Base-by-base conservation (phyloP, 495 filamentous ascomycete genomes). In the Pyrenopolyporus hunteri region DNA sequence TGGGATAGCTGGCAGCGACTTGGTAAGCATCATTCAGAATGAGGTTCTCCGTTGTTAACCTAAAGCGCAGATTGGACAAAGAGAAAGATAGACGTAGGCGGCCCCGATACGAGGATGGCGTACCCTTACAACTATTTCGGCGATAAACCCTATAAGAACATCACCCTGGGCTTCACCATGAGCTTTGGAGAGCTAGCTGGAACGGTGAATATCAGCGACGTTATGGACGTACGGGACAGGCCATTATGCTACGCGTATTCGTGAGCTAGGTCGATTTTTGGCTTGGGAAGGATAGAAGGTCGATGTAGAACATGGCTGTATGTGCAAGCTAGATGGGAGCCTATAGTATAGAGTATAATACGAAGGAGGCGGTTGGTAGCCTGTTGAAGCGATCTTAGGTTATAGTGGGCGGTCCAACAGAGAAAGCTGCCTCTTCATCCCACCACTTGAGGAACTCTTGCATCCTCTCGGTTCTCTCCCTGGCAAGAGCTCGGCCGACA, bases 391-490 rank as follows among this genome's bases (percentile, higher is more conserved):
- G 16, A 16, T 56, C 25, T 47, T 26, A 51, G 36, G 46, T 19
- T 9, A 14, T 19, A 26, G 9, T 4, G 0, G 37, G 23, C 6
- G 37, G 35, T 13, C 39, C 51, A 16, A 26, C 45, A 16, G 59
- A 59, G 32, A 72, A 65, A 42, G 50, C 63, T 56, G 64, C 48
- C 74, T 92, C 90, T 56, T 92, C 86, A 48, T 74, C 75, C 88
- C 89, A 95, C 90, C 89, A 93, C 33, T 72, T 67, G 63, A 80
- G 75, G 70, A 93, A 93, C 22, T 77, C 65, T 56, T 65, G 68
- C 64, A 93, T 69, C 62, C 89, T 76, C 73, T 84, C 79, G 20
- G 86, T 90, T 58, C 89, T 76, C 65, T 80, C 80, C 44, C 65
- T 74, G 10, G 89, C 90, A 77, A 95, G 79, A 56, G 73, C 69